These are phyloP conservation scores for Penicillium occitanis DNA, from an alignment of 2,329 filamentous ascomycete species.

Conservation along the genomic window DNA sequence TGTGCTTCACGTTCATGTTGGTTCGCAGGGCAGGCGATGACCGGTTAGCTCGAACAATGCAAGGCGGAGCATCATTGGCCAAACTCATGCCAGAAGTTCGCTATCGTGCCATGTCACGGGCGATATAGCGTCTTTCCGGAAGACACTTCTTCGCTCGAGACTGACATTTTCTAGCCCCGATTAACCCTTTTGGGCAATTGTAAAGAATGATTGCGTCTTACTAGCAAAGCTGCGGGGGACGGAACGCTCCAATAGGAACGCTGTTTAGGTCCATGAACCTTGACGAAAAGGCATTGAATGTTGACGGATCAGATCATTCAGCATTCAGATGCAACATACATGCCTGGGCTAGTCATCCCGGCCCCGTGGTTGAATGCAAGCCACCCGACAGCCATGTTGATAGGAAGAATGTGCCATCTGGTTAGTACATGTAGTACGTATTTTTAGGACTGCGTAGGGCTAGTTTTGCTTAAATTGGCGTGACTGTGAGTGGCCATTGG, in stretches of 20 bases:
- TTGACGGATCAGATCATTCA: neutral
- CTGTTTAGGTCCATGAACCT: neutral
- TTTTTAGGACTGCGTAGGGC: slow-evolving; percentile 4
- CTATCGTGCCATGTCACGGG: neutral
- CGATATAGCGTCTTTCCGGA: neutral
- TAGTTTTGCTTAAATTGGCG: neutral
- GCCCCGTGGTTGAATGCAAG: slow-evolving; percentile 20
- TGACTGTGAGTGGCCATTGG: neutral
- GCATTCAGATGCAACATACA: slow-evolving; percentile 17
- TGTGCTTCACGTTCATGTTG: neutral
- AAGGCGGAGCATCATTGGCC: neutral
- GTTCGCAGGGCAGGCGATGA: neutral
- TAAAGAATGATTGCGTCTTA: neutral
- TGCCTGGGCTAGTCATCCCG: slow-evolving; percentile 16
- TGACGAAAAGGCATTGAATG: neutral
- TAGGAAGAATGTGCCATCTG: slow-evolving; percentile 1
- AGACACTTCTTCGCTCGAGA: neutral
- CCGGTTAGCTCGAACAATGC: neutral
- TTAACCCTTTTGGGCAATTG: neutral
- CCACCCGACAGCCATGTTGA: slow-evolving; percentile 16
- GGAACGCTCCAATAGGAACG: neutral
- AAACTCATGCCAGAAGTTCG: neutral
- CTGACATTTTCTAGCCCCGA: neutral
- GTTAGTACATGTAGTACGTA: neutral
- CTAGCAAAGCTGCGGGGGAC: neutral